Evolutionary conservation across 345 rosid genomes (phyloP), one percentile per base, ranked within the genome.

Genomic region (Clausena lansium): DNA sequence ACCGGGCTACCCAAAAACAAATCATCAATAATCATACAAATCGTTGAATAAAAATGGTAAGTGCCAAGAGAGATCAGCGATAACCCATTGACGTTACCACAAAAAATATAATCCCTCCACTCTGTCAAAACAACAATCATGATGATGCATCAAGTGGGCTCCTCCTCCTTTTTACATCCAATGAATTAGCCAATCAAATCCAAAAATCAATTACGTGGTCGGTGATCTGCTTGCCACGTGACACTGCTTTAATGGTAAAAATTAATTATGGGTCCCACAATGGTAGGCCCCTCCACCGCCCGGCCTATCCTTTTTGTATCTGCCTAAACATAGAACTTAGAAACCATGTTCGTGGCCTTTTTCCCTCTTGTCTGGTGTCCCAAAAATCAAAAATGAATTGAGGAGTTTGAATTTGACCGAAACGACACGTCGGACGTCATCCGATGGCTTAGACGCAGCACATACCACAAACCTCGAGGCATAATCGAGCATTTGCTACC

Each of bases 241-340:
- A n/a, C 73, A 6, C 0, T 0, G 0, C 2, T 1, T 24, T 2
- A 78, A 57, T 63, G 70, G 78, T 0, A 8, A 6, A 41, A 82
- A 65, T 27, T 2, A 7, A 1, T 7, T 17, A 76, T 68, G 71
- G 78, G 76, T 52, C 79, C 50, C 13, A 45, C 50, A n/a, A 45
- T 3, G 4, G 50, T 45, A 45, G 50, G 50, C 50, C 50, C 76
- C n/a, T n/a, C 66, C 82, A 72, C 75, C 82, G 82, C 78, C 85
- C 75, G 11, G 28, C 63, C 32, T 4, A 8, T 47, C 30, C 58
- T 61, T 79, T 27, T 36, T 14, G 59, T 25, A 28, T 60, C 32
- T 2, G 15, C 6, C 65, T 13, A 32, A 63, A 6, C 67, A 19
- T 6, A 32, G 38, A 32, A 20, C 3, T n/a, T n/a, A n/a, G n/a